Evolutionary conservation across 306 rosid genomes (phyloP).

Genomic region (Cyamopsis tetragonoloba): DNA sequence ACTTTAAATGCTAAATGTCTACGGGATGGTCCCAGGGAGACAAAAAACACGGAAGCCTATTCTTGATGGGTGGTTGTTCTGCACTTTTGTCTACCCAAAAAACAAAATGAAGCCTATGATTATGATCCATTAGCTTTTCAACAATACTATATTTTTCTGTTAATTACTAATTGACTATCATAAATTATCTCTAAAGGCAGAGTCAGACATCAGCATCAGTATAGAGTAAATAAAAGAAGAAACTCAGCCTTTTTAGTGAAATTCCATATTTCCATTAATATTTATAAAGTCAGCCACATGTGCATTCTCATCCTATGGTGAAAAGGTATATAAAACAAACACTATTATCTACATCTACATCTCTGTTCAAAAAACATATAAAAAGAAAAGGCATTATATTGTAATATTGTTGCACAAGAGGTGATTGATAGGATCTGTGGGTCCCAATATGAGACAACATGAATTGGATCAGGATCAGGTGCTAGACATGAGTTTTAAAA

Average conservation of each 20-base stretch:
- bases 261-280: not conserved
- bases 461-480: too few species aligned
- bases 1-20: not conserved
- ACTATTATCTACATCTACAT: not conserved
- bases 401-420: not conserved
- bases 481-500: too few species aligned
- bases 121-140: not conserved
- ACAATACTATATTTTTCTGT: not conserved
- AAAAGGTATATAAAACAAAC: not conserved
- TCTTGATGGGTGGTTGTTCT: not conserved
- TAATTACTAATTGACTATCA: too few species aligned
- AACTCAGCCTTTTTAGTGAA: not conserved
- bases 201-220: too few species aligned
- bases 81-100: not conserved
- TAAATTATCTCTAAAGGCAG: not conserved
- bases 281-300: not conserved
- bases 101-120: not conserved
- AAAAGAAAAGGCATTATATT: not conserved
- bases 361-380: not conserved
- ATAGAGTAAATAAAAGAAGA: not conserved
- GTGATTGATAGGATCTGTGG: too few species aligned
- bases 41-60: not conserved
- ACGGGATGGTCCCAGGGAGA: not conserved
- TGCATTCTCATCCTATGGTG: not conserved
- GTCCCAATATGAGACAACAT: too few species aligned